Conservation (phyloP, 352 stramenopile genomes). For the Blastocystis sp. region DNA sequence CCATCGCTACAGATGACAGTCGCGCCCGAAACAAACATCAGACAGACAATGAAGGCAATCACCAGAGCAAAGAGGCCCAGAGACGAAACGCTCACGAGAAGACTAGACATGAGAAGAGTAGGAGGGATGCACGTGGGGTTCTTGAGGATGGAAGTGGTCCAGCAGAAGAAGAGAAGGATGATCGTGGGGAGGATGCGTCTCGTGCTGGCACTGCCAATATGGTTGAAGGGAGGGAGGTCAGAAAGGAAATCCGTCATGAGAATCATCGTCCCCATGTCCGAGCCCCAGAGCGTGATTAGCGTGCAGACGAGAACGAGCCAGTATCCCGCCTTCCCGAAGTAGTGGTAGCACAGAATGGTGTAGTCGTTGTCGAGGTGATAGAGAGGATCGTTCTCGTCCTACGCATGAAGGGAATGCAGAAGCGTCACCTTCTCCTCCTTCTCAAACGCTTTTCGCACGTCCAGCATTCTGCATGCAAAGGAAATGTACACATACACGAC, state of each 20-base stretch:
- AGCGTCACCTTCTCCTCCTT: slow-evolving; percentile 22
- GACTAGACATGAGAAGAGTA: background rate
- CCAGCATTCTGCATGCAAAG: slow-evolving; percentile 6
- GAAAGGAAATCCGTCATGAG: slow-evolving; percentile 54
- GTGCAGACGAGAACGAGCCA: slow-evolving; percentile 53
- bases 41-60: slow-evolving; percentile 13
- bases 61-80: slow-evolving; percentile 37
- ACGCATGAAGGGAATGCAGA: background rate
- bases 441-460: slow-evolving; percentile 37
- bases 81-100: slow-evolving; percentile 49
- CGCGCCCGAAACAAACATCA: background rate
- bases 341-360: slow-evolving; percentile 64
- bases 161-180: slow-evolving; percentile 48
- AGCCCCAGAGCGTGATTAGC: slow-evolving; percentile 56
- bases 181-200: slow-evolving; percentile 24
- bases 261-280: slow-evolving; percentile 65
- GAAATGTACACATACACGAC: slow-evolving; percentile 49
- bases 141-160: slow-evolving; percentile 57
- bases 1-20: slow-evolving; percentile 21
- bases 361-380: slow-evolving; percentile 65
- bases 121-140: slow-evolving; percentile 31
- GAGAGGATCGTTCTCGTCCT: slow-evolving; percentile 24
- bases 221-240: background rate
- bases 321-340: slow-evolving; percentile 49
- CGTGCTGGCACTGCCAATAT: background rate